Conservation (phyloP, 1,139 yeast species). For the Debaryomyces fabryi region DNA sequence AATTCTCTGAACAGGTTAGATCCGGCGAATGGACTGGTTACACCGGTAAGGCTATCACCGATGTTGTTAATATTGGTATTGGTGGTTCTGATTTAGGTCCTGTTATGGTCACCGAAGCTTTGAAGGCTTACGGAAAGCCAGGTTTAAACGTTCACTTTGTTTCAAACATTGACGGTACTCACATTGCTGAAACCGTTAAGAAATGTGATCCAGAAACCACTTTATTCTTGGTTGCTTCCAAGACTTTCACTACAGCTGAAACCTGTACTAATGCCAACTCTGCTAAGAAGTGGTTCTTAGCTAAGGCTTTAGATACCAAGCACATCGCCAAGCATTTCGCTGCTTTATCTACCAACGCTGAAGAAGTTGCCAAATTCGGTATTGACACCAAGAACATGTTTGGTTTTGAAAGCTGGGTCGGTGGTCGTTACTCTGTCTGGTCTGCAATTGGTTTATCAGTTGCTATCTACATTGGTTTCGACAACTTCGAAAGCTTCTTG, state of each 20-base stretch:
- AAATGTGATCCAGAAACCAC: constrained; percentile 85
- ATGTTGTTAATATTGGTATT: constrained; percentile 95
- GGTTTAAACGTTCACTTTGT: constrained; percentile 87
- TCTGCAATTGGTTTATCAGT: constrained; percentile 96
- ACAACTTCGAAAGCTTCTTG: constrained; percentile 86
- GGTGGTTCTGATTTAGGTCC: constrained; percentile 99
- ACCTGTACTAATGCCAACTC: constrained; percentile 93
- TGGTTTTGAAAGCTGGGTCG: constrained; percentile 98
- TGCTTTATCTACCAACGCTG: constrained; percentile 92
- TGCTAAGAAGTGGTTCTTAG: constrained; percentile 93
- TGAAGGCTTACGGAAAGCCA: constrained; percentile 82
- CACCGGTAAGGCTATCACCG: constrained; percentile 91
- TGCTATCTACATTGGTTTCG: constrained; percentile 92
- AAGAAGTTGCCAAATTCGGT: constrained; percentile 90
- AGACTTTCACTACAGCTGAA: constrained; percentile 99
- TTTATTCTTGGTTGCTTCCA: constrained; percentile 90
- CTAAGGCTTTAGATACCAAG: constrained; percentile 62
- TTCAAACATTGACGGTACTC: constrained; percentile 98
- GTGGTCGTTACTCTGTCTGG: constrained; percentile 99
- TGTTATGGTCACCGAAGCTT: constrained; percentile 98
- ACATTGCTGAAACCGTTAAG: constrained; percentile 88
- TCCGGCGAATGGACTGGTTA: constrained; percentile 96
- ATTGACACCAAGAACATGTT: constrained; percentile 98
- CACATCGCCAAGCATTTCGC: constrained; percentile 96
- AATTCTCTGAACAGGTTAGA: constrained; percentile 85